Percentiles rank a stretch among this genome's conserved stretches.
phyloP scores from a whole-genome alignment of 2,329 filamentous ascomycete genomes.

The Sporothrix mexicana region DNA sequence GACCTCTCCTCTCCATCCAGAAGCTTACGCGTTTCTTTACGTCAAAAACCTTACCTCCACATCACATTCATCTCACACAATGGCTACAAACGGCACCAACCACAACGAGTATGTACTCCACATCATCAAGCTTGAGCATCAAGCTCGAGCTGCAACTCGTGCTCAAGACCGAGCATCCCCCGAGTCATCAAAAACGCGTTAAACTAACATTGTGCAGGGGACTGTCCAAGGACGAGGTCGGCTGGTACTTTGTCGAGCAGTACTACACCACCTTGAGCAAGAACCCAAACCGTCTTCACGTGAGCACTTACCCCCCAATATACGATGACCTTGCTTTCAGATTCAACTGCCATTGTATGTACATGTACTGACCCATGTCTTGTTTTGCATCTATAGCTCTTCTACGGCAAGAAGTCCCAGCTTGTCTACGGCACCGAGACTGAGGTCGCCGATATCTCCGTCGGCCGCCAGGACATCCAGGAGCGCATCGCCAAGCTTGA shows the following conservation, averaged over 20 bases:
- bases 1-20: neutral
- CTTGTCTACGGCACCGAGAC: constrained; percentile 92
- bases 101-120: constrained; percentile 28
- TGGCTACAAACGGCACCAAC: constrained; percentile 35
- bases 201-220: constrained; percentile 47
- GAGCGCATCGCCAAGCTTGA: constrained; percentile 92
- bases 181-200: neutral
- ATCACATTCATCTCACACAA: constrained; percentile 23
- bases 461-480: constrained; percentile 90
- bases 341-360: neutral
- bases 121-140: neutral
- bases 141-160: too few relatives aligned
- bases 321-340: neutral
- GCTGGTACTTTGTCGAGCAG: constrained; percentile 99
- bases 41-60: neutral
- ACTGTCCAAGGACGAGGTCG: constrained; percentile 87
- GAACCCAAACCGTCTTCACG: constrained; percentile 88
- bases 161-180: neutral
- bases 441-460: constrained; percentile 82
- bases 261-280: constrained; percentile 99
- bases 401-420: constrained; percentile 95
- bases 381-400: constrained; percentile 62
- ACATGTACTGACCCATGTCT: constrained; percentile 13
- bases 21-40: constrained; percentile 6
- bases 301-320: constrained; percentile 48